Evolutionary conservation across 2,329 filamentous ascomycete genomes (phyloP), one percentile per base, ranked within the genome.

Genomic region (Thelonectria rubi): DNA sequence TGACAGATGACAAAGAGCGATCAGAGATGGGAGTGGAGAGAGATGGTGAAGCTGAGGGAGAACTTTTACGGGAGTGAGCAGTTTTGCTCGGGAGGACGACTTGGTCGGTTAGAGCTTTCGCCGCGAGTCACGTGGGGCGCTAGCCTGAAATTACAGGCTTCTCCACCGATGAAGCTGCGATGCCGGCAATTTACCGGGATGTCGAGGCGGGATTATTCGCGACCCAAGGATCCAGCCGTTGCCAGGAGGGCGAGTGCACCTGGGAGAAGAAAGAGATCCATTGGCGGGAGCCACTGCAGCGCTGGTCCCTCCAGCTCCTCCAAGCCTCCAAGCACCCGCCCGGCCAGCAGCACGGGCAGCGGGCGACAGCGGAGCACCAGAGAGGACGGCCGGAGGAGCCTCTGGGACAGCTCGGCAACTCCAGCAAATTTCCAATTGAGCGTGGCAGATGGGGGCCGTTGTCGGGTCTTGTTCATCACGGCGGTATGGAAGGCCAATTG

Each of bases 1-100:
- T 91, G 85, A 80, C 81, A 84, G 87, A 88, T 87, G 85, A 85
- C 82, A 81, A 82, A 86, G 85, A 86, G 85, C 85, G 83, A 83
- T 84, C 80, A 78, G 78, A 80, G 79, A 85, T 83, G 79, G 76
- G 81, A 81, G 83, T 82, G 84, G 82, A 84, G 82, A 82, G 80
- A 80, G 80, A 81, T 83, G 75, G 78, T 78, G 78, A 77, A 76
- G 73, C 76, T 79, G 78, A 77, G 77, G 77, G 77, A 81, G 79
- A 80, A 80, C 76, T 80, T 78, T 80, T 79, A 77, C 76, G 76
- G 45, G 77, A 77, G 72, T 79, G 78, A 81, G 79, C 78, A 81
- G 78, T 79, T 80, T 80, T 81, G 78, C 78, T 78, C 75, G 76
- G 77, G 73, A 77, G 70, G 70, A 73, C 75, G 71, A 76, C 76